phyloP scores from a whole-genome alignment of 257 asterid species.

The Pogostemon cablin region DNA sequence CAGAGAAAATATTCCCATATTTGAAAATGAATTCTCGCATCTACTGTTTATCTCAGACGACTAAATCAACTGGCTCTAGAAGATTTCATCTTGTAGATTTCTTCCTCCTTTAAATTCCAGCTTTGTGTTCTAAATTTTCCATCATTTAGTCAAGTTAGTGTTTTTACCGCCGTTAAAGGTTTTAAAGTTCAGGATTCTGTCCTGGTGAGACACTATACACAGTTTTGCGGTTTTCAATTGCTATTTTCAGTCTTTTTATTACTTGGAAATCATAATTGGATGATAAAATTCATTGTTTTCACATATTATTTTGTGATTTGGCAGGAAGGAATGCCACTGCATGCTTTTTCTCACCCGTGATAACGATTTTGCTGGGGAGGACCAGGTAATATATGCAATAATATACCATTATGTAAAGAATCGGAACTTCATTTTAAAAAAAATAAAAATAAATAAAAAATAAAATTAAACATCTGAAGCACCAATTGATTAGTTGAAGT shows the following conservation, averaged over 20 bases:
- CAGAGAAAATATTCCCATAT: not conserved
- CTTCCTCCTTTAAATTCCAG: constrained; percentile 10
- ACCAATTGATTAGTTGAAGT: not conserved
- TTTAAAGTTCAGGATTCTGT: not conserved
- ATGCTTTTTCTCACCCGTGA: constrained; percentile 91
- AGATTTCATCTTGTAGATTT: not conserved
- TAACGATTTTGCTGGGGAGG: constrained; percentile 90
- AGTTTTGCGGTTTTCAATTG: not conserved
- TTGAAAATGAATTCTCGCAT: constrained; percentile 8
- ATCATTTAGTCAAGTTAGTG: not conserved
- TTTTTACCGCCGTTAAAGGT: not conserved
- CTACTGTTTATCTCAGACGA: not conserved
- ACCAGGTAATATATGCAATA: constrained; percentile 54
- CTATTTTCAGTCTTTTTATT: not conserved
- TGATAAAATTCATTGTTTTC: constrained; percentile 44
- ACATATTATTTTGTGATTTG: constrained; percentile 21
- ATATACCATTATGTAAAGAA: too few relatives aligned
- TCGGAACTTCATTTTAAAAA: too few relatives aligned
- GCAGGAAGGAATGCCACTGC: constrained; percentile 98
- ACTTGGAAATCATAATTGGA: not conserved
- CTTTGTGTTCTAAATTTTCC: not conserved
- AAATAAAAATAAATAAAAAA: too few relatives aligned
- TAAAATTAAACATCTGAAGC: too few relatives aligned
- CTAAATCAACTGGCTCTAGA: constrained; percentile 4
- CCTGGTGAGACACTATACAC: not conserved